Conservation (phyloP, 768 basidiomycete genomes). For the Leucocoprinus sp. region DNA sequence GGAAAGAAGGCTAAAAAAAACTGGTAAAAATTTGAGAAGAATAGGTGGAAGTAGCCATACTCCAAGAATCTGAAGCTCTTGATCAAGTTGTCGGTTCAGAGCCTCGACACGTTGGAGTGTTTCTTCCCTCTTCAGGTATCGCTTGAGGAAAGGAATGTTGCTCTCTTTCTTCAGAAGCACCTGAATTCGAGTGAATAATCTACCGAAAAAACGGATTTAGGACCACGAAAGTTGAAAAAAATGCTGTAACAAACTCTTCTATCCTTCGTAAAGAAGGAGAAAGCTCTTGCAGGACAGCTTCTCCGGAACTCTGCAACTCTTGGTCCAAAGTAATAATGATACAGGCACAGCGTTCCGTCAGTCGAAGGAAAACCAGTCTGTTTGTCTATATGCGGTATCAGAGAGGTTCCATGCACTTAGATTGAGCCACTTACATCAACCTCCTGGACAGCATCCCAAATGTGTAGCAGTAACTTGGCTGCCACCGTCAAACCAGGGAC, state of each 20-base stretch:
- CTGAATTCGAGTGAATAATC: constrained; percentile 36
- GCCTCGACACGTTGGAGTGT: constrained; percentile 42
- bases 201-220: constrained; percentile 12
- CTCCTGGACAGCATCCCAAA: constrained; percentile 57
- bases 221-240: not conserved
- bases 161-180: constrained; percentile 50
- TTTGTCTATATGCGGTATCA: constrained; percentile 41
- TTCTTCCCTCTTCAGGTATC: constrained; percentile 71
- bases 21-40: not conserved
- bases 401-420: not conserved
- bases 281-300: constrained; percentile 40
- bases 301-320: constrained; percentile 54
- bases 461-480: constrained; percentile 41
- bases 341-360: constrained; percentile 67
- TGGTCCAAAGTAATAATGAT: constrained; percentile 55
- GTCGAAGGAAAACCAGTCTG: constrained; percentile 55
- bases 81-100: constrained; percentile 46
- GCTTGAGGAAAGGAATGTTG: constrained; percentile 65
- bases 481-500: constrained; percentile 46
- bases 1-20: constrained; percentile 21
- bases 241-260: constrained; percentile 27
- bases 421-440: constrained; percentile 45
- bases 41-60: constrained; percentile 21
- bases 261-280: constrained; percentile 41
- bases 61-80: constrained; percentile 52